phyloP scores from a whole-genome alignment of 2,329 filamentous ascomycete species.

The Microsporum canis region DNA sequence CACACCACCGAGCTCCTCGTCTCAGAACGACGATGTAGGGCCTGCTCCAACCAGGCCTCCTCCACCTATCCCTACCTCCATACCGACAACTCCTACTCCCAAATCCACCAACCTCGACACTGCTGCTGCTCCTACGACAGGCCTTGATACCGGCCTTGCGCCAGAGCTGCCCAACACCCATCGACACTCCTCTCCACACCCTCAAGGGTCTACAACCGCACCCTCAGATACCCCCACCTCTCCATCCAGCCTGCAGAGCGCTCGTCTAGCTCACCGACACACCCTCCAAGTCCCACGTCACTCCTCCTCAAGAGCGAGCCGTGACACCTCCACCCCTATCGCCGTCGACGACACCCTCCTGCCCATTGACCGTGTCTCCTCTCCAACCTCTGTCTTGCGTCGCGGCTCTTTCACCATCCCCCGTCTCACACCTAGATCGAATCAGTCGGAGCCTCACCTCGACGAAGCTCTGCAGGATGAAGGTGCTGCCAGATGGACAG shows the following conservation, averaged over 20 bases:
- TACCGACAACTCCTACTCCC: constrained; percentile 22
- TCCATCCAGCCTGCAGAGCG: constrained; percentile 37
- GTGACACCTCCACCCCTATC: constrained; percentile 47
- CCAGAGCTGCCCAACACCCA: constrained; percentile 18
- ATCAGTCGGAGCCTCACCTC: constrained; percentile 70
- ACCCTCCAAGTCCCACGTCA: constrained; percentile 75
- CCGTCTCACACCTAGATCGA: constrained; percentile 68
- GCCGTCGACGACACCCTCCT: constrained; percentile 49
- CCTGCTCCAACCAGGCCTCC: constrained; percentile 4
- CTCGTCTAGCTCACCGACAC: constrained; percentile 65
- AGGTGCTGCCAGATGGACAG: constrained; percentile 82
- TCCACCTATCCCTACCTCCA: neutral
- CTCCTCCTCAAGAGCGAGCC: constrained; percentile 48
- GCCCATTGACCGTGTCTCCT: constrained; percentile 73
- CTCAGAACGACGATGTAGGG: neutral
- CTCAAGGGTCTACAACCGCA: constrained; percentile 6
- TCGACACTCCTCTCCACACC: constrained; percentile 7
- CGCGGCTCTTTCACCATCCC: constrained; percentile 74
- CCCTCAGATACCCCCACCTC: constrained; percentile 10
- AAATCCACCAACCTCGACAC: constrained; percentile 23
- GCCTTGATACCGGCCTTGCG: constrained; percentile 24
- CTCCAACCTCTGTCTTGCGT: constrained; percentile 51
- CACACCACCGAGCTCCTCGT: neutral
- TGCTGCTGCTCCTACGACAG: constrained; percentile 18
- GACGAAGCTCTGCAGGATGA: constrained; percentile 82